Evolutionary conservation across 345 rosid species (phyloP), one percentile per base, ranked within the genome.

Genomic region (Dipteronia dyeriana): DNA sequence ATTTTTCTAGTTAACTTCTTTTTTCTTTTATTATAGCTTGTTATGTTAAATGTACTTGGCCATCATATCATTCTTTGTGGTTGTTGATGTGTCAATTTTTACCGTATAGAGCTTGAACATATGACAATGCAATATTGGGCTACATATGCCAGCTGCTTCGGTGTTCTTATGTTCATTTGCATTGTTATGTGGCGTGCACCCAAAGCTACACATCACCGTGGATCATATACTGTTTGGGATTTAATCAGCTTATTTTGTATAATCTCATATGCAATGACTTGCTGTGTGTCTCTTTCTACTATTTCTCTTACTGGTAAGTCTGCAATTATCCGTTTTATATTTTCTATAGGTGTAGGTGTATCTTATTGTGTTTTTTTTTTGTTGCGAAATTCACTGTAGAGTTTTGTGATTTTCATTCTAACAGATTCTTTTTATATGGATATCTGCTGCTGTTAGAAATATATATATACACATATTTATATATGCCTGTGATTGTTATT

Each of bases 61-160:
- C 53, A 68, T 64, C 7, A 47, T 23, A 10, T 56, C 22, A 68
- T 17, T 67, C 43, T 47, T 62, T 62, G 12, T 69, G 61, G 54
- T 56, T 82, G 31, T 73, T 79, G 38, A 45, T 41, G 10, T 75
- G 75, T 56, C 19, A 19, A 8, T 68, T 47, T 78, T 29, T 68
- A 5, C 34, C 75, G 43, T 79, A 70, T 86, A 91, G 97, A 90
- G 85, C 83, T 93, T 72, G 76, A 85, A 66, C 88, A 91, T 82
- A 77, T 87, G 81, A 88, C 87, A 38, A 82, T 93, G 97, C 94
- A 91, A 71, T 93, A 89, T 77, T 95, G 97, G 95, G 90, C 92
- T 22, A 83, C 94, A 9, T 86, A 88, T 13, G 91, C 88, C 13
- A 81, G 91, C 78, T 88, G 92, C 80, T 87, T 89, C 45, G 83